These are phyloP conservation scores for Chromosphaera perkinsii DNA, from an alignment of 208 protist species.

Conservation along the genomic window DNA sequence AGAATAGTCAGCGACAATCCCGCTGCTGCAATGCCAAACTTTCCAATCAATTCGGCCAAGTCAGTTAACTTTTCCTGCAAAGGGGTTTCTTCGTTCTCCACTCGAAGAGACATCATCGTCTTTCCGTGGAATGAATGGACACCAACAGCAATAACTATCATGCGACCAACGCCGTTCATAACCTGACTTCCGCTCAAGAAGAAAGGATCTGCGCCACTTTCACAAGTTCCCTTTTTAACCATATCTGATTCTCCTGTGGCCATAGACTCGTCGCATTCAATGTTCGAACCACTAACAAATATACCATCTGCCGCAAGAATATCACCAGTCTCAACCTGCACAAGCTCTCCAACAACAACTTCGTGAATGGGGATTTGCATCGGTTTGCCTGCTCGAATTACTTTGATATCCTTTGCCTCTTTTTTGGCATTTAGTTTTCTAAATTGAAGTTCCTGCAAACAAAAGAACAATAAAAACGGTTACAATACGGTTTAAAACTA, in stretches of 20 bases:
- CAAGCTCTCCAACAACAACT: slow-evolving; percentile 4
- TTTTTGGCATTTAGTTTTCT: background rate
- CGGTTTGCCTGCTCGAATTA: slow-evolving; percentile 65
- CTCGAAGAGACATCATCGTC: slow-evolving; percentile 28
- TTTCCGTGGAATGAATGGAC: slow-evolving; percentile 37
- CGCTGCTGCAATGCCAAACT: slow-evolving; percentile 56
- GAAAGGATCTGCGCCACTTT: background rate
- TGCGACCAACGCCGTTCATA: slow-evolving; percentile 30
- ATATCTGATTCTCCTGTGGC: slow-evolving; percentile 27
- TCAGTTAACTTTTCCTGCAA: slow-evolving; percentile 68
- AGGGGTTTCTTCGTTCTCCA: slow-evolving; percentile 50
- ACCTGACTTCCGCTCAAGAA: slow-evolving; percentile 24
- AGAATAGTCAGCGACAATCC: slow-evolving; percentile 44
- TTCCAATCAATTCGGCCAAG: slow-evolving; percentile 64
- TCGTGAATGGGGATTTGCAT: slow-evolving; percentile 60
- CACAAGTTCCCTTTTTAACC: slow-evolving; percentile 5
- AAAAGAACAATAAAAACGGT: background rate
- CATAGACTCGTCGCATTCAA: slow-evolving; percentile 30
- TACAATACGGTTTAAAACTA: background rate
- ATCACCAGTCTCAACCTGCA: slow-evolving; percentile 66
- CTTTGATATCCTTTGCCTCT: background rate
- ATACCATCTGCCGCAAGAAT: slow-evolving; percentile 81
- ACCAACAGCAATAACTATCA: slow-evolving; percentile 36
- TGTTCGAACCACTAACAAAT: slow-evolving; percentile 11
- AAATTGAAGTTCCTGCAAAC: background rate